These are phyloP conservation scores for Thelonectria blattea DNA, from an alignment of 2,329 filamentous ascomycete genomes.

Conservation along the genomic window DNA sequence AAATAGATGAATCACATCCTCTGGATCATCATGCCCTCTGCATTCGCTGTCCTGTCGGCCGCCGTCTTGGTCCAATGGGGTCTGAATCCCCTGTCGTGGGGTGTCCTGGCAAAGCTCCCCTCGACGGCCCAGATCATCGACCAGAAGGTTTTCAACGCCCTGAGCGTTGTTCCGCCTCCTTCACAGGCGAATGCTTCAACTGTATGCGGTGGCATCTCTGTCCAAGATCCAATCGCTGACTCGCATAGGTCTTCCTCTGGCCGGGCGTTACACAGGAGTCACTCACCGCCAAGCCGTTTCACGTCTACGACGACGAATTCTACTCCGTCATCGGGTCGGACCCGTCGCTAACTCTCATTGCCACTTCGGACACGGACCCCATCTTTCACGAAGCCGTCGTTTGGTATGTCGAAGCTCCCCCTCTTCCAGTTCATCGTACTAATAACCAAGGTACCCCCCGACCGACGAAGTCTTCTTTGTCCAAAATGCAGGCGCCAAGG, in stretches of 20 bases:
- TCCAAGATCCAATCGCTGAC: fast-evolving
- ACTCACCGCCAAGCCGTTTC: conserved; percentile 32
- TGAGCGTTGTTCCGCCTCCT: conserved; percentile 25
- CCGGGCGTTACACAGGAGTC: conserved; percentile 32
- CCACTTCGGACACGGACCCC: conserved; percentile 50
- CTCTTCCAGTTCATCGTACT: no score
- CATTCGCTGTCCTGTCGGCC: conserved; percentile 26
- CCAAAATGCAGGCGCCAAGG: conserved; percentile 55
- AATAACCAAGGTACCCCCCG: conserved; percentile 41
- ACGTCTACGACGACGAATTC: conserved; percentile 56
- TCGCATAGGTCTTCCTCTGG: conserved; percentile 27
- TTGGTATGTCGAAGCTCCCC: conserved; percentile 42
- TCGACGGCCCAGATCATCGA: conserved; percentile 30
- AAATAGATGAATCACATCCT: not conserved
- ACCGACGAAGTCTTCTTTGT: conserved; percentile 62
- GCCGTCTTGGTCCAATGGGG: conserved; percentile 24
- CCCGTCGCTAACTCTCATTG: conserved; percentile 57
- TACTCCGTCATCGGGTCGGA: conserved; percentile 54
- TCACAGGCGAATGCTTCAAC: conserved; percentile 29
- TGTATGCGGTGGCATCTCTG: not conserved
- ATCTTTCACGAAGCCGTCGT: conserved; percentile 63
- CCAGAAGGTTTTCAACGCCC: conserved; percentile 33
- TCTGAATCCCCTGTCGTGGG: conserved; percentile 14
- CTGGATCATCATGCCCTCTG: conserved; percentile 28
- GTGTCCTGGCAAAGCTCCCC: conserved; percentile 46